Evolutionary conservation across 2,329 filamentous ascomycete species (phyloP), one percentile per base, ranked within the genome.

Genomic region (Neonectria faginata): DNA sequence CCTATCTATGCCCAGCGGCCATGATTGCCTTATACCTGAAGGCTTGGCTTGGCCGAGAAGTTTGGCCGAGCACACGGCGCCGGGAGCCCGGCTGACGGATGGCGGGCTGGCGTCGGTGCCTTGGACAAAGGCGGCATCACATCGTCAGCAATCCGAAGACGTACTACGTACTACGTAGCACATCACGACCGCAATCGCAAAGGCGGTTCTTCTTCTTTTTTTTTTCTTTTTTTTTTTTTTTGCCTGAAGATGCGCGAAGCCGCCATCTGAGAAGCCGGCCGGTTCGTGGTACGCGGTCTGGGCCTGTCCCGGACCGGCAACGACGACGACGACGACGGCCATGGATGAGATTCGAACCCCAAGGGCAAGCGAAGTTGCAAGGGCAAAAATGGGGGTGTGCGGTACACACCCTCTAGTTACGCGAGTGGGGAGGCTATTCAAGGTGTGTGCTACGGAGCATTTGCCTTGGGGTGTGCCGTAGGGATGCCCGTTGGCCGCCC

Each of bases 41-140:
- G 22, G 33, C 55, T 39, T 48, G 41, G 33, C 55, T 45, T 48
- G 41, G 48, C 33, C 31, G 47, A 60, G 33, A 25, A 61, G 55
- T 60, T 56, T 65, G 66, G 31, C 67, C 65, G 61, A 73, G 54
- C 42, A 58, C 61, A 55, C 61, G 61, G 61, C 60, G 54, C 18
- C 16, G 56, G 44, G 39, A 39, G 44, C 56, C 61, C 51, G 61
- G 48, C 50, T 54, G 47, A 20, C 45, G 25, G 27, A 31, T 50
- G 39, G n/a, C 39, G 16, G 14, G 16, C 14, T 48, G 45, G 25
- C 14, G 39, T 51, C 48, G 18, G 25, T 25, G 25, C 29, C 29
- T 20, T 20, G 48, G 27, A n/a, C 27, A 36, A n/a, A 51, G 29
- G 48, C 48, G 48, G 29, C 29, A 51, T 51, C 48, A 25, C 45